Percentiles rank a stretch among this genome's conserved stretches.
These are phyloP conservation scores for Leccinellum luteum DNA, from an alignment of 768 basidiomycete species.

Conservation along the genomic window DNA sequence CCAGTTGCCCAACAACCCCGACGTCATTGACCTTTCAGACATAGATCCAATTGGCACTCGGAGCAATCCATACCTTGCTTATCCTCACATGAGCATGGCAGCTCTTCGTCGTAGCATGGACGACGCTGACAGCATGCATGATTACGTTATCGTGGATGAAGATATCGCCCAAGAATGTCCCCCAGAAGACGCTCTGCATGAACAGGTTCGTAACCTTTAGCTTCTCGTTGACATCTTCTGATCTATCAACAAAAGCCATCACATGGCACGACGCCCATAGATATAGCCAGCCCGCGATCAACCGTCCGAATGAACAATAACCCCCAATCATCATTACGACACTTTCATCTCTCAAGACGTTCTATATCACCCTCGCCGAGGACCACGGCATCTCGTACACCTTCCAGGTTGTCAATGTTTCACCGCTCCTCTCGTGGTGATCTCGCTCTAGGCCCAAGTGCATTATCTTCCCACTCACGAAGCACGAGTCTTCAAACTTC, in stretches of 20 bases:
- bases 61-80: constrained; percentile 42
- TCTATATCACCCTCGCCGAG: constrained; percentile 40
- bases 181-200: constrained; percentile 10
- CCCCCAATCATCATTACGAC: constrained; percentile 40
- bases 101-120: constrained; percentile 29
- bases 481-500: constrained; percentile 51
- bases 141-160: constrained; percentile 42
- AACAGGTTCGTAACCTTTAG: constrained; percentile 27
- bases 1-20: constrained; percentile 23
- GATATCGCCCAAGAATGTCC: constrained; percentile 28
- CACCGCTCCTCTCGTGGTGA: constrained; percentile 31
- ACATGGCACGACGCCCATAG: constrained; percentile 18
- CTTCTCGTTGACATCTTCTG: constrained; percentile 21
- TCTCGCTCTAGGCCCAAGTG: constrained; percentile 27
- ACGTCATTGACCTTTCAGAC: constrained; percentile 18
- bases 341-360: constrained; percentile 42
- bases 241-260: constrained; percentile 22
- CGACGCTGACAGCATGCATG: constrained; percentile 35
- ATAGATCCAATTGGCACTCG: constrained; percentile 28
- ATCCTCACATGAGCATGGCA: constrained; percentile 34
- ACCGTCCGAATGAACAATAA: constrained; percentile 32
- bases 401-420: constrained; percentile 46
- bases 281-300: constrained; percentile 31
- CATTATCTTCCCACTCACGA: constrained; percentile 41
- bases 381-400: constrained; percentile 32